Evolutionary conservation across 768 basidiomycete genomes (phyloP).

Genomic region (Stropharia rugosoannulata): DNA sequence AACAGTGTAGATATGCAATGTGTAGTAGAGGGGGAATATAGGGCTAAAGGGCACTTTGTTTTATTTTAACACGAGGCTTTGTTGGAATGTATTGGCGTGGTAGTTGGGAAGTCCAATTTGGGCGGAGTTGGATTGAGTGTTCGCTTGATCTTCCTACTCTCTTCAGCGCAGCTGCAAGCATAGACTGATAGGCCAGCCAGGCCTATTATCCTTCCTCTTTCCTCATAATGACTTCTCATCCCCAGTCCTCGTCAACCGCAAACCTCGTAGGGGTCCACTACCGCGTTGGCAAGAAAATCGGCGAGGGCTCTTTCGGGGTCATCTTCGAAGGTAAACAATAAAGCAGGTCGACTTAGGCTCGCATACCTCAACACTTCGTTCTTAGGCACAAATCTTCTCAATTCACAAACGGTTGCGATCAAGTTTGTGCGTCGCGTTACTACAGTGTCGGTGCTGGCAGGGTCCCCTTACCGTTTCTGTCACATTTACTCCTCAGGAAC

Average conservation of each 20-base stretch:
- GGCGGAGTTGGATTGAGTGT: slow-evolving; percentile 31
- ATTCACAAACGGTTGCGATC: slow-evolving; percentile 98
- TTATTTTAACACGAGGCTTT: slow-evolving; percentile 5
- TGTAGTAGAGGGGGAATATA: background rate
- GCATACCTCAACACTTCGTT: background rate
- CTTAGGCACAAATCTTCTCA: slow-evolving; percentile 93
- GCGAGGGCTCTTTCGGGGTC: slow-evolving; percentile 98
- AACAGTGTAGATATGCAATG: background rate
- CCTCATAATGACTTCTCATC: slow-evolving; percentile 54
- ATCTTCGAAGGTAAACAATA: slow-evolving; percentile 74
- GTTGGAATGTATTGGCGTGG: background rate
- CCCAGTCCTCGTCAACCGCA: slow-evolving; percentile 58
- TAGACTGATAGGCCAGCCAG: slow-evolving; percentile 20
- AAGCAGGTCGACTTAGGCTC: background rate
- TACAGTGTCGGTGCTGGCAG: slow-evolving; percentile 2
- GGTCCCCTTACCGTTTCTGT: slow-evolving; percentile 6
- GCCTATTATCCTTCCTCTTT: slow-evolving; percentile 14
- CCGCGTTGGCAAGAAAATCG: slow-evolving; percentile 98
- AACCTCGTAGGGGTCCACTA: slow-evolving; percentile 96
- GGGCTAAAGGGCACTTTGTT: background rate
- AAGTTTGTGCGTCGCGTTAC: slow-evolving; percentile 83
- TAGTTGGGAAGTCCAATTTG: slow-evolving; percentile 20
- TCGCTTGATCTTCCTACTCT: slow-evolving; percentile 24
- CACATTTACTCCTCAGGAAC: slow-evolving; percentile 54
- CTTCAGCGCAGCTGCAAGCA: slow-evolving; percentile 20